Evolutionary conservation across 129 eudicot genomes (phyloP), one percentile per base, ranked within the genome.

Genomic region (Ambrosia trifida): DNA sequence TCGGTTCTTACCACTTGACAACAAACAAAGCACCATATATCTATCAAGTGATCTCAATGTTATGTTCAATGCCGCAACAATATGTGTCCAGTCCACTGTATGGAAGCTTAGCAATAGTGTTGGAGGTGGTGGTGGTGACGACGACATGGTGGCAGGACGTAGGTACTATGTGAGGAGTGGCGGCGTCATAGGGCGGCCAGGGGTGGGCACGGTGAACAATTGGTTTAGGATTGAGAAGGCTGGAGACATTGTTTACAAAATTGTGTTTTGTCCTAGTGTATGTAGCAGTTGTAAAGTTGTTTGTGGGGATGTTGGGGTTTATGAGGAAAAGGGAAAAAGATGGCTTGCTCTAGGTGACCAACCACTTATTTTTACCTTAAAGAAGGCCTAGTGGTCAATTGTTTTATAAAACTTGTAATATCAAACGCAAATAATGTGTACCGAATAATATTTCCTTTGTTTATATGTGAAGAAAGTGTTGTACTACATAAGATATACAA

Each of bases 231-330:
- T 88, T 2, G 95, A 88, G 44, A 88, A 71, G 69, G 72, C 44
- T 72, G 81, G 81, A 50, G 77, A 74, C 44, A 43, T 49, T 76
- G 91, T 85, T 3, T 85, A 91, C 71, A 91, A 80, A 80, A 43
- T 91, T 28, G 90, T 91, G 80, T 91, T 66, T 63, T 91, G 92
- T 80, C 96, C 96, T 2, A 80, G 82, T 80, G 95, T 85, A 47
- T 88, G 95, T 54, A 68, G 81, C 17, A 68, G 59, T 28, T 91
- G 95, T 67, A 84, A 74, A 80, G 81, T 88, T 47, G 72, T 72
- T 57, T 91, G 96, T 82, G 93, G 90, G 70, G 80, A 85, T 80
- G 79, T 88, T 41, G 95, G 95, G 46, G 83, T 91, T 72, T 78
- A 73, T 38, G 77, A 76, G 56, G 92, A 88, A 66, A 77, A 64